Evolutionary conservation across 176 grass and related monocot species (phyloP).

Genomic region (Secale cereale): DNA sequence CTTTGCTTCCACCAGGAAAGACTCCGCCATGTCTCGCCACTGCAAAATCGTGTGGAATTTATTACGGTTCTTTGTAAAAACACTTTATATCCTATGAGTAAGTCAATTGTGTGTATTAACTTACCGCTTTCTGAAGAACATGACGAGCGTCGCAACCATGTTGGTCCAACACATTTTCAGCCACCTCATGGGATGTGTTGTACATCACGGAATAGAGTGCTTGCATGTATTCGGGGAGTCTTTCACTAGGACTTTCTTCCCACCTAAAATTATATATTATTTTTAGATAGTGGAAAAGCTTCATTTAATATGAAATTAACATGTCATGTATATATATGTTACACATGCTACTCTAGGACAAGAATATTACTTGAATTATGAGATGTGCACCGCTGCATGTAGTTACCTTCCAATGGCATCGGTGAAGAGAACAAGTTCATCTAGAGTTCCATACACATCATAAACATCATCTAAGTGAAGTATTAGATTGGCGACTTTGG

Average conservation of each 20-base stretch:
- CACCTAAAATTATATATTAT: constrained; percentile 21
- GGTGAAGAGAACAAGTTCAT: constrained; percentile 43
- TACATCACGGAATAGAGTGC: constrained; percentile 17
- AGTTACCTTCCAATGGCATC: constrained; percentile 37
- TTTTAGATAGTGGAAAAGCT: too few relatives aligned
- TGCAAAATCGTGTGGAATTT: neutral
- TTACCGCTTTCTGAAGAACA: constrained; percentile 33
- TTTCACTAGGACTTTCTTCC: constrained; percentile 13
- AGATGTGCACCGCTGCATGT: neutral
- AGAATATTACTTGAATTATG: neutral
- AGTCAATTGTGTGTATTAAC: neutral
- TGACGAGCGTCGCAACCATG: constrained; percentile 2
- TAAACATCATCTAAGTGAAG: constrained; percentile 36
- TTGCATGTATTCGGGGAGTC: constrained; percentile 47
- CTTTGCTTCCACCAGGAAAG: constrained; percentile 35
- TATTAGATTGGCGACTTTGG: constrained; percentile 21
- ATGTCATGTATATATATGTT: neutral
- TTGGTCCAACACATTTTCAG: neutral
- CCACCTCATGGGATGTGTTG: constrained; percentile 29
- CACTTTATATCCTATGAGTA: neutral
- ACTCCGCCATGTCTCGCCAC: constrained; percentile 43
- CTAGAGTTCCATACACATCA: constrained; percentile 18
- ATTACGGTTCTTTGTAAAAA: neutral
- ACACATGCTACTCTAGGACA: too few relatives aligned
- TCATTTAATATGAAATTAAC: too few relatives aligned